These are phyloP conservation scores for Prototheca wickerhamii DNA, from an alignment of 163 green algal species.

Conservation along the genomic window DNA sequence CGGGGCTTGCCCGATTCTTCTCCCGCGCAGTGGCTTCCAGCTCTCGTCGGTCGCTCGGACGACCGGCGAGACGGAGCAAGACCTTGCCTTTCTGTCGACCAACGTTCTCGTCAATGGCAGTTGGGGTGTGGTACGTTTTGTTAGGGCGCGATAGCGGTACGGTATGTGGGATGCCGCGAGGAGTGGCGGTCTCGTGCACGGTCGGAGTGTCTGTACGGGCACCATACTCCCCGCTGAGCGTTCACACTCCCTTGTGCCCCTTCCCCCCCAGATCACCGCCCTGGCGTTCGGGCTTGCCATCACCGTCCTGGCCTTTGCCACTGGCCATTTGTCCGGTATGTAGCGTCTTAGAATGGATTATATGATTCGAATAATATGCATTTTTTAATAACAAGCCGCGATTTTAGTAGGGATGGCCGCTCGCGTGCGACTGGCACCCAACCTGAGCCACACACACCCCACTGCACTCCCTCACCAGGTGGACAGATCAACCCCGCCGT, in stretches of 20 bases:
- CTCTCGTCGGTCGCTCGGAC: background rate
- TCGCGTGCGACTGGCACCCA: too few species aligned
- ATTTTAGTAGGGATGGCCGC: too few species aligned
- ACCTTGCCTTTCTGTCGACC: conserved; percentile 1
- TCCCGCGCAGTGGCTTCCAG: conserved; percentile 2
- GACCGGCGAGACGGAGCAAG: background rate
- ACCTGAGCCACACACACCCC: too few species aligned
- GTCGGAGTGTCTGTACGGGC: too few species aligned
- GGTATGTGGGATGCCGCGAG: too few species aligned
- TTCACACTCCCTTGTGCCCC: background rate
- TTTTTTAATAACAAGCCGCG: background rate
- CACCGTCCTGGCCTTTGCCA: conserved; percentile 25
- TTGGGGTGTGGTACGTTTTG: conserved; percentile 13
- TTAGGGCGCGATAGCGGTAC: too few species aligned
- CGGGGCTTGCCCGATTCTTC: too few species aligned
- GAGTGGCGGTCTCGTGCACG: too few species aligned
- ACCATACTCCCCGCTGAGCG: too few species aligned
- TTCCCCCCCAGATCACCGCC: conserved; percentile 4
- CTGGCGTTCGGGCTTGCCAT: conserved; percentile 29
- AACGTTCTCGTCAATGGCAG: conserved; percentile 1
- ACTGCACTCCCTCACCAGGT: background rate
- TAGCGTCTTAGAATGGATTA: background rate
- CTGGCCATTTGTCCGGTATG: conserved; percentile 16
- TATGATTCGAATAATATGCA: too few species aligned
- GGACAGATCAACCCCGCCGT: conserved; percentile 27